phyloP scores from a whole-genome alignment of 345 rosid species.

The Salix purpurea region DNA sequence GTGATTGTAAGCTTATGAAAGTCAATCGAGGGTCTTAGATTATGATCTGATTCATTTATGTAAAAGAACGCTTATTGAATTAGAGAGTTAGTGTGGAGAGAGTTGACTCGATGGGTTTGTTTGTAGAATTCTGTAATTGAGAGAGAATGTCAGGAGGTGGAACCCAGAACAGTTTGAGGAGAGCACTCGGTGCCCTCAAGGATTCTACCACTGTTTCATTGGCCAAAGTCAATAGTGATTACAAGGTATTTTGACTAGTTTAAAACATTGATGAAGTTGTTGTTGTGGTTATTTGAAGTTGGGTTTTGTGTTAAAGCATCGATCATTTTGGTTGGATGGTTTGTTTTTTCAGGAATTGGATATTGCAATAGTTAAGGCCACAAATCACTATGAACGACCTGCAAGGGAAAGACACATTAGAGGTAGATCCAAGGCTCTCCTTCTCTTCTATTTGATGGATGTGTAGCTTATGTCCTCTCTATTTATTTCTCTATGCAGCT shows the following conservation, averaged over 20 bases:
- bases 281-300: not conserved
- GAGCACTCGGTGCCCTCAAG: conserved; percentile 93
- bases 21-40: not conserved
- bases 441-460: not conserved
- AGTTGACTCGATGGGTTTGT: conserved; percentile 9
- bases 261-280: not conserved
- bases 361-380: conserved; percentile 90
- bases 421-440: conserved; percentile 37
- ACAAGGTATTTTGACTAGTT: conserved; percentile 54
- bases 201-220: conserved; percentile 95
- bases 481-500: conserved; percentile 50
- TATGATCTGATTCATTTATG: not conserved
- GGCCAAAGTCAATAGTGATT: conserved; percentile 95
- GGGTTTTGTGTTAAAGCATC: not conserved
- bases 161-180: conserved; percentile 81
- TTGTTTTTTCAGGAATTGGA: conserved; percentile 70
- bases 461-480: not conserved
- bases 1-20: not conserved
- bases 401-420: conserved; percentile 83
- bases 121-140: conserved; percentile 36
- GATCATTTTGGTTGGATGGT: conserved; percentile 4
- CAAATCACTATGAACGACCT: conserved; percentile 89
- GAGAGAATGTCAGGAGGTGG: conserved; percentile 76
- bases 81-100: not conserved
- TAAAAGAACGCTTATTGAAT: not conserved